Evolutionary conservation across 768 basidiomycete species (phyloP).

Genomic region (Obba rivulosa): DNA sequence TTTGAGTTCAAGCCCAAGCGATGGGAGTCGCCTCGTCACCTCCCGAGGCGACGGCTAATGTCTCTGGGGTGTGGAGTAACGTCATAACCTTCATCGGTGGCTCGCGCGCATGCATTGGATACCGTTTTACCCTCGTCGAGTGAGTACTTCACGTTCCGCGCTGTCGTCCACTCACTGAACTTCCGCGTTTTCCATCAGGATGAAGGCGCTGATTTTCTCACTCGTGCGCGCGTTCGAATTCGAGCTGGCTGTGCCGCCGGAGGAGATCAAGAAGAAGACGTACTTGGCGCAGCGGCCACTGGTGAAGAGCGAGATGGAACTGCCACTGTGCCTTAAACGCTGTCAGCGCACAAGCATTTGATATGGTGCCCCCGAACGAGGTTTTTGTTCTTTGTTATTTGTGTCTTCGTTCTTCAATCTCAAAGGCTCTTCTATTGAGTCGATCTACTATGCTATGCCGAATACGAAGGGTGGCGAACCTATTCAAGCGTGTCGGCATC

Average conservation of each 20-base stretch:
- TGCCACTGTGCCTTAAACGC: constrained; percentile 16
- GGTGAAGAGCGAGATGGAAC: constrained; percentile 9
- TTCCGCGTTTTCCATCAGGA: constrained; percentile 7
- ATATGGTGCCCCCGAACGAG: too few species aligned
- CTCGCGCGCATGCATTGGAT: constrained; percentile 55
- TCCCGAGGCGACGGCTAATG: constrained; percentile 35
- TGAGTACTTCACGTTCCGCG: constrained; percentile 19
- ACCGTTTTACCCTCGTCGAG: constrained; percentile 53
- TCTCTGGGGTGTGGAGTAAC: constrained; percentile 56
- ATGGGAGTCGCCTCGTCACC: constrained; percentile 45
- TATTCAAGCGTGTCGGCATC: too few species aligned
- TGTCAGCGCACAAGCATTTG: not conserved
- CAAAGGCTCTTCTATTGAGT: too few species aligned
- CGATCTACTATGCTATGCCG: too few species aligned
- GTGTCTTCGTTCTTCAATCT: too few species aligned
- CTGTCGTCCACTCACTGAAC: not conserved
- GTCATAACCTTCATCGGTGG: constrained; percentile 55
- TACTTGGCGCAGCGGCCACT: constrained; percentile 16
- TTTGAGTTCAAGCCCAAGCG: constrained; percentile 63
- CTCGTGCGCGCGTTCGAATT: constrained; percentile 24
- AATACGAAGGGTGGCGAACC: too few species aligned
- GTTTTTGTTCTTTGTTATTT: too few species aligned
- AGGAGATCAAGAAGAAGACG: constrained; percentile 13
- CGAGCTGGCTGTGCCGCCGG: constrained; percentile 19
- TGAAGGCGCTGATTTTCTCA: constrained; percentile 28